phyloP scores from a whole-genome alignment of 2,329 filamentous ascomycete genomes.

The Calonectria fujianensis region DNA sequence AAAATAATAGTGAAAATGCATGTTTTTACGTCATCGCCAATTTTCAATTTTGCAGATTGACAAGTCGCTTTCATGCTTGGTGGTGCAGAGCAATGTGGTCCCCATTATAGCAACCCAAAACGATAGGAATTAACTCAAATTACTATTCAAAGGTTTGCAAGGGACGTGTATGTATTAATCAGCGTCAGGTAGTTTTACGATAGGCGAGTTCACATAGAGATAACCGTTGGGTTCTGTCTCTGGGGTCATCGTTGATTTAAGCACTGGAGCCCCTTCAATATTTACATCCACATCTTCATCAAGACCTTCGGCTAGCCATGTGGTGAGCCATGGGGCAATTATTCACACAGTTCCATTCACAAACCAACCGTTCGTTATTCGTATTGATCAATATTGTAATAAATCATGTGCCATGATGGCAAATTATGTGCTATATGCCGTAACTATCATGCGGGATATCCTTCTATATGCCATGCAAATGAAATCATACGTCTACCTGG shows the following conservation, averaged over 20 bases:
- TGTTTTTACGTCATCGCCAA: neutral
- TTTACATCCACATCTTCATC: neutral
- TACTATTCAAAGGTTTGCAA: neutral
- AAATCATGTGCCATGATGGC: conserved; percentile 32
- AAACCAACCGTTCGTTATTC: neutral
- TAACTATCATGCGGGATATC: conserved; percentile 37
- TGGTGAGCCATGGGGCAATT: neutral
- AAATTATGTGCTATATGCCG: conserved; percentile 34
- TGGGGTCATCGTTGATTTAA: neutral
- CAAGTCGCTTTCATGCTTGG: neutral
- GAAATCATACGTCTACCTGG: conserved; percentile 31
- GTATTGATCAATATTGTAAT: neutral
- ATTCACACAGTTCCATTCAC: neutral
- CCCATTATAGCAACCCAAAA: neutral
- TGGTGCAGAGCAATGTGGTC: neutral
- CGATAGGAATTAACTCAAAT: neutral
- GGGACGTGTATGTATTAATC: neutral
- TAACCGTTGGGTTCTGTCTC: neutral
- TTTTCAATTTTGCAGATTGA: neutral
- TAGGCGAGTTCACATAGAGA: neutral
- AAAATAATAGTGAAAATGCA: neutral
- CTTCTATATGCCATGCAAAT: conserved; percentile 50
- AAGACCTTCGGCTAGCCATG: neutral
- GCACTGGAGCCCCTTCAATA: neutral
- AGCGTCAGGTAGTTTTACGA: too few relatives aligned